Base-by-base conservation (phyloP, 2,329 filamentous ascomycete species). In the Apiospora kogelbergensis region DNA sequence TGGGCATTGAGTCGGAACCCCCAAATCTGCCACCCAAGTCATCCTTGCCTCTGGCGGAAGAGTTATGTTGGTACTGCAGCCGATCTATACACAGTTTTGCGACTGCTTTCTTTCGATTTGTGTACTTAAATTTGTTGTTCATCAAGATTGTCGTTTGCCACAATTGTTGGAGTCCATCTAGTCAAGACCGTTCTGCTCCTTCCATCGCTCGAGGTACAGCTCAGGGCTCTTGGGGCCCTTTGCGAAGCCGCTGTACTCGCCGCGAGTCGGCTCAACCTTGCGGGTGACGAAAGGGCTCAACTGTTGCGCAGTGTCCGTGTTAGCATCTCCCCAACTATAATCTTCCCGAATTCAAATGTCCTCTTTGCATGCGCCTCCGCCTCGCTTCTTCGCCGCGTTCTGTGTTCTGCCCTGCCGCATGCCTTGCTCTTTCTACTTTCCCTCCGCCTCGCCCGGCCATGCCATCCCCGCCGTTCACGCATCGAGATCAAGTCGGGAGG, bases 211-310 rank as follows among this genome's bases (percentile, higher is more conserved):
- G 63, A 93, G 81, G 76, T 91, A 93, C 53, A 85, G 78, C 73
- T 85, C 81, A n/a, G 90, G 88, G 75, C 87, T 88, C 72, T 87
- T 83, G 13, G 89, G 88, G 20, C 90, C 90, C 72, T 73, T 67
- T 26, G 76, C 76, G 42, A 84, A 82, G 30, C 84, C 84, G 72
- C 86, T 82, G 78, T 89, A 90, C 70, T 83, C 82, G 64, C 89
- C 89, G 66, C 81, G 82, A 26, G 82, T 78, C 46, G 82, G 80
- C 71, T 84, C 81, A 68, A 94, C 83, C 70, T 86, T 86, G 65
- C 84, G 83, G 69, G 89, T 89, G 66, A 96, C 91, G 75, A 95
- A 97, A 1, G 93, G 93, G 2, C 91, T 93, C 76, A 97, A 87
- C 93, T 96, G 69, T 37, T 60, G 53, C 30, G 53, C 53, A 60